phyloP scores from a whole-genome alignment of 2,329 filamentous ascomycete genomes.

The Bipolaris cookei region DNA sequence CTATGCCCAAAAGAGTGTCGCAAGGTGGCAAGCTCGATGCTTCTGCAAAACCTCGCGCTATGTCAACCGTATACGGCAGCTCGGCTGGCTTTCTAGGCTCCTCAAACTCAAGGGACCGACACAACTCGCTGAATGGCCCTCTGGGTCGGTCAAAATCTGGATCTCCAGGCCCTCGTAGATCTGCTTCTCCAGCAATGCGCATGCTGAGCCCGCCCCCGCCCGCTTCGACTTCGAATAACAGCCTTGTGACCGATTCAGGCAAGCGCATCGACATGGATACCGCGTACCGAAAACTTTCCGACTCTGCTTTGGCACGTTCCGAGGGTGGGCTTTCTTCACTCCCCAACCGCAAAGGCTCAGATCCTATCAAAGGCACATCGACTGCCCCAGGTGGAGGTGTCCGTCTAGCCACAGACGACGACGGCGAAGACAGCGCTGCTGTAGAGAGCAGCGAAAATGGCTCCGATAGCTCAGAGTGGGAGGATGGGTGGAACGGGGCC shows the following conservation, averaged over 20 bases:
- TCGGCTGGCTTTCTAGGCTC: constrained; percentile 31
- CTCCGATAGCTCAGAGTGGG: constrained; percentile 63
- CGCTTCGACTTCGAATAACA: constrained; percentile 50
- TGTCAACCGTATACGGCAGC: constrained; percentile 52
- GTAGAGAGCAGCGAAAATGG: constrained; percentile 73
- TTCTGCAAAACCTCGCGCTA: constrained; percentile 49
- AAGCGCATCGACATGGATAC: constrained; percentile 70
- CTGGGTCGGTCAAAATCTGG: constrained; percentile 48
- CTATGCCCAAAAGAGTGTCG: constrained; percentile 52
- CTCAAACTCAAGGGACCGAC: constrained; percentile 41
- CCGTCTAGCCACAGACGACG: constrained; percentile 60
- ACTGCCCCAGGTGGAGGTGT: constrained; percentile 57
- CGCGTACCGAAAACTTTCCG: constrained; percentile 73
- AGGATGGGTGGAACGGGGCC: constrained; percentile 60
- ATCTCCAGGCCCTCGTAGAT: constrained; percentile 47
- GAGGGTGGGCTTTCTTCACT: constrained; percentile 68
- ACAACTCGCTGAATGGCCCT: constrained; percentile 49
- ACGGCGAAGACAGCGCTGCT: constrained; percentile 61
- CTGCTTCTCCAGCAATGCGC: constrained; percentile 48
- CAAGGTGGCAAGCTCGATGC: constrained; percentile 51
- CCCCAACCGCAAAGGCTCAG: constrained; percentile 56
- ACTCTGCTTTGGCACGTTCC: constrained; percentile 70
- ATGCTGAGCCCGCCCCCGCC: constrained; percentile 57
- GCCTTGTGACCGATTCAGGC: constrained; percentile 65
- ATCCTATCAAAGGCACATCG: constrained; percentile 49